Conservation (phyloP, 208 protist genomes). For the Acanthamoeba polyphaga region DNA sequence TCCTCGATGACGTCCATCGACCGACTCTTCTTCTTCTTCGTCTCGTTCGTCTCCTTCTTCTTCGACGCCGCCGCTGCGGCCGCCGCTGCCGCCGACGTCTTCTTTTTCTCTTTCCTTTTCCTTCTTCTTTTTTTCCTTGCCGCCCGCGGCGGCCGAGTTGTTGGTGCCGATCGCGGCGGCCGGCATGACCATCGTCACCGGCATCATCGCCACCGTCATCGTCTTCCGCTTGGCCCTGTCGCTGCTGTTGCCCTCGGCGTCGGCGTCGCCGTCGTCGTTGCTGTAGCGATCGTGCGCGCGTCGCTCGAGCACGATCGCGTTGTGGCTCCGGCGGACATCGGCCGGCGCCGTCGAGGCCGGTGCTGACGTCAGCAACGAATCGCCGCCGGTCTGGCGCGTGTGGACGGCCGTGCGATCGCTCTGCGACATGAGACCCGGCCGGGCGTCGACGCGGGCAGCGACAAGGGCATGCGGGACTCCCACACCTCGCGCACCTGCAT, state of each 20-base stretch:
- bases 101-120: neutral
- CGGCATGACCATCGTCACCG: neutral
- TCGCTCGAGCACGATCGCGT: neutral
- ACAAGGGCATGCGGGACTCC: neutral
- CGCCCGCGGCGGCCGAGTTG: neutral
- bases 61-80: neutral
- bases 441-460: neutral
- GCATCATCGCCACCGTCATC: neutral
- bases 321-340: neutral
- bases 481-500: conserved; percentile 14
- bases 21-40: conserved; percentile 44
- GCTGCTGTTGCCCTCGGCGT: neutral
- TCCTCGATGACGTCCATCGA: conserved; percentile 57
- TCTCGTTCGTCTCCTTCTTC: neutral
- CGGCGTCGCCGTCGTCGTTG: neutral
- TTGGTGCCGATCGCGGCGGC: neutral
- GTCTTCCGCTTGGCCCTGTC: neutral
- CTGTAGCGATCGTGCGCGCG: neutral
- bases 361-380: neutral
- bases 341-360: neutral
- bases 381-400: neutral
- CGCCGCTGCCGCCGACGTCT: no score
- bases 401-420: conserved; percentile 7
- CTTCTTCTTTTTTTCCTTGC: conserved; percentile 52
- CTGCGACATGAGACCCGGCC: neutral